phyloP scores from a whole-genome alignment of 345 rosid species.

The Citrus reticulata region DNA sequence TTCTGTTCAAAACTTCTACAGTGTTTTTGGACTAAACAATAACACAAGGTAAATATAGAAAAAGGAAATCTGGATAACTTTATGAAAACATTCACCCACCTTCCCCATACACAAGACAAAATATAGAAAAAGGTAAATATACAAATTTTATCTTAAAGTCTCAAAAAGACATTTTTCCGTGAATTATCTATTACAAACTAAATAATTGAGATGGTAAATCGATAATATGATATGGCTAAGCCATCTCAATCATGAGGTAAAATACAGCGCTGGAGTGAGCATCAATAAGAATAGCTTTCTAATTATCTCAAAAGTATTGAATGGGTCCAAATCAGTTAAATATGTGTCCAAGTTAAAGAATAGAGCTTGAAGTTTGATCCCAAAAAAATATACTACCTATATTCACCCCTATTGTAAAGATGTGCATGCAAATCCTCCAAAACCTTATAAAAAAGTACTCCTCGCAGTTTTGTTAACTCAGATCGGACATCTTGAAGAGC shows the following conservation, averaged over 20 bases:
- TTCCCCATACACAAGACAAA: background rate
- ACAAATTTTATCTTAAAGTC: background rate
- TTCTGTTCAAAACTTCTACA: background rate
- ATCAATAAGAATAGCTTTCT: background rate
- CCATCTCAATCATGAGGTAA: background rate
- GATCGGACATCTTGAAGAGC: slow-evolving; percentile 99
- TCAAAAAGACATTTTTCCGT: background rate
- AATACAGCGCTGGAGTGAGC: background rate
- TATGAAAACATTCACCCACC: background rate
- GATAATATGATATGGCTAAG: background rate
- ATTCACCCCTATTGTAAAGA: slow-evolving; percentile 94
- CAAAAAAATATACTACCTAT: slow-evolving; percentile 47
- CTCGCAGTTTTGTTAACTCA: slow-evolving; percentile 86
- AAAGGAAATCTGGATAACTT: background rate
- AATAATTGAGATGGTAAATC: background rate
- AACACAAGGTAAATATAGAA: background rate
- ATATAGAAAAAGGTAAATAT: too few species aligned
- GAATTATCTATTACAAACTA: background rate
- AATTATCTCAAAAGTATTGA: background rate
- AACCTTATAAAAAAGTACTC: slow-evolving; percentile 76
- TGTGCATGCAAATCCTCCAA: slow-evolving; percentile 96
- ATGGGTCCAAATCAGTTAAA: background rate
- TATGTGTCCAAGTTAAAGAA: background rate
- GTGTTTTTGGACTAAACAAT: background rate
- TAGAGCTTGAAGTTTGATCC: background rate